Conservation (phyloP, 1,284 basidiomycete genomes). For the Microbotryomycetes sp. region DNA sequence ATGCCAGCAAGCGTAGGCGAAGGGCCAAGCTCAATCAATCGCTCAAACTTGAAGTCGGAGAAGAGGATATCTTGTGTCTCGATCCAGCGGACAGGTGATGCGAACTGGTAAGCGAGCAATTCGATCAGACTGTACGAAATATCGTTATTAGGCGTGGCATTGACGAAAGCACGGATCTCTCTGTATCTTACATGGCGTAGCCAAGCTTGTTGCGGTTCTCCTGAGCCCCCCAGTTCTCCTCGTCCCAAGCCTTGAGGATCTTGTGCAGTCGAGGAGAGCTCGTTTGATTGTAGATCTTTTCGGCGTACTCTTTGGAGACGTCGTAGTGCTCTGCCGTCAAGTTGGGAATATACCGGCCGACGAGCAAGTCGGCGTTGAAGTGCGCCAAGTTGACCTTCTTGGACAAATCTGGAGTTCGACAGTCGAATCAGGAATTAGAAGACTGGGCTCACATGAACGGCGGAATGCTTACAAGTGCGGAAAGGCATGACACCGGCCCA, state of each 20-base stretch:
- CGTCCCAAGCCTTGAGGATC: slow-evolving; percentile 86
- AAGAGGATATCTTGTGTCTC: slow-evolving; percentile 96
- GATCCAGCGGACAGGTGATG: slow-evolving; percentile 90
- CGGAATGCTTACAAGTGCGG: slow-evolving; percentile 66
- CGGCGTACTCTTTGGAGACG: slow-evolving; percentile 80
- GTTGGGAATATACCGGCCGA: slow-evolving; percentile 95
- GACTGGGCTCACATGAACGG: slow-evolving; percentile 10
- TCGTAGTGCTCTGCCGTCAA: slow-evolving; percentile 91
- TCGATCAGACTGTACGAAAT: slow-evolving; percentile 59
- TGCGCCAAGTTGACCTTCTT: slow-evolving; percentile 93
- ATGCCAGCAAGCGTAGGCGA: slow-evolving; percentile 93
- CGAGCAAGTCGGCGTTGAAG: slow-evolving; percentile 82
- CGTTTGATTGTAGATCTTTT: slow-evolving; percentile 91
- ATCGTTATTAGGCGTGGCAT: neutral
- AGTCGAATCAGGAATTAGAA: slow-evolving; percentile 12
- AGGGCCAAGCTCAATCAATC: slow-evolving; percentile 91
- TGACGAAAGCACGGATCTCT: neutral
- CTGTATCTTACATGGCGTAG: slow-evolving; percentile 58
- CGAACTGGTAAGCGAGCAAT: slow-evolving; percentile 89
- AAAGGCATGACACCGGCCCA: slow-evolving; percentile 98
- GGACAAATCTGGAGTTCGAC: slow-evolving; percentile 62
- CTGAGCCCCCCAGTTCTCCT: slow-evolving; percentile 73
- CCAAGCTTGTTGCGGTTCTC: slow-evolving; percentile 86
- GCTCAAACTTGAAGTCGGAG: slow-evolving; percentile 79
- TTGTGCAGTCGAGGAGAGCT: slow-evolving; percentile 66